These are phyloP conservation scores for Venturia aucupariae DNA, from an alignment of 2,329 filamentous ascomycete species.

Conservation along the genomic window DNA sequence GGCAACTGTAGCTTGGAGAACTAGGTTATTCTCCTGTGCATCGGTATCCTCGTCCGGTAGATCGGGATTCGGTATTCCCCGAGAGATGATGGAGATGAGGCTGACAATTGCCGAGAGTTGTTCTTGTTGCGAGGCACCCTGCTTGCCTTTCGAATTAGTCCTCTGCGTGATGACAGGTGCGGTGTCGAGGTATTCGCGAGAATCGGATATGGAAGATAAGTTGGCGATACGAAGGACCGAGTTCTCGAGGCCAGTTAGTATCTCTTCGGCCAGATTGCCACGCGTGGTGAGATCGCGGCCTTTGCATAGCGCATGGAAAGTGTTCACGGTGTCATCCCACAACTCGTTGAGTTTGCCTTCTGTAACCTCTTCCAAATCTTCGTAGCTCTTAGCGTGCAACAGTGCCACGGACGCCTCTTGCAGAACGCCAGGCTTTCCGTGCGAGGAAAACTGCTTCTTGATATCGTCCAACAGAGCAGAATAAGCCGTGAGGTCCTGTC, in stretches of 20 bases:
- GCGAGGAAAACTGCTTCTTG: constrained; percentile 86
- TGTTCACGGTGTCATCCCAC: constrained; percentile 75
- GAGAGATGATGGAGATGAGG: constrained; percentile 61
- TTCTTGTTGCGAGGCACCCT: constrained; percentile 25
- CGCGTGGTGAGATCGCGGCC: constrained; percentile 63
- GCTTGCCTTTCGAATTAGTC: constrained; percentile 29
- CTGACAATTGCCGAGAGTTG: constrained; percentile 48
- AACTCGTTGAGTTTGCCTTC: constrained; percentile 70
- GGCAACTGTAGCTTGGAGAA: constrained; percentile 64
- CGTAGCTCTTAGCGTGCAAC: constrained; percentile 74
- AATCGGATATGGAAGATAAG: constrained; percentile 70
- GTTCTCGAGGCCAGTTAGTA: constrained; percentile 62
- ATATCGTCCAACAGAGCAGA: constrained; percentile 79
- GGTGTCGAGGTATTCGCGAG: constrained; percentile 63
- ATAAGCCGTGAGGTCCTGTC: constrained; percentile 76
- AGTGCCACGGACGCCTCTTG: constrained; percentile 75
- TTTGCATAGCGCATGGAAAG: constrained; percentile 59
- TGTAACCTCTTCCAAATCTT: constrained; percentile 79
- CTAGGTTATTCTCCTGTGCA: constrained; percentile 69
- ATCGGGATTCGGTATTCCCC: constrained; percentile 58
- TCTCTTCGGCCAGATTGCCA: constrained; percentile 55
- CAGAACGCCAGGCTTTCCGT: constrained; percentile 77
- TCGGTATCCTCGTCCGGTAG: constrained; percentile 46
- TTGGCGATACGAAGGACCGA: constrained; percentile 72
- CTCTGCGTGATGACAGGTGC: constrained; percentile 31